These are phyloP conservation scores for Sclerotinia trifoliorum DNA, from an alignment of 2,329 filamentous ascomycete genomes.

Conservation along the genomic window DNA sequence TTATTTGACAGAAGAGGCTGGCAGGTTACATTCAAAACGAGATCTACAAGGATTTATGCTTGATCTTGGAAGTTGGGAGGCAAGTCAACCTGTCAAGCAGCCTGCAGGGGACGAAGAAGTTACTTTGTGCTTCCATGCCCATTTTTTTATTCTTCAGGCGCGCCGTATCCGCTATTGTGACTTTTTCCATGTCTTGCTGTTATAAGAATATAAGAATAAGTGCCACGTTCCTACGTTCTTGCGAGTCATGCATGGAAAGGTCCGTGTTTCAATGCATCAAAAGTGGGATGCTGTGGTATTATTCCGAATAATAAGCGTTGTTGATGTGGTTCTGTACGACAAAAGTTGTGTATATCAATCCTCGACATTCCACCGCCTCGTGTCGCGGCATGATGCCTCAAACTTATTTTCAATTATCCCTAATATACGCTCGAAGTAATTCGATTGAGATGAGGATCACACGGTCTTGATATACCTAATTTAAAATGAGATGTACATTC, in stretches of 20 bases:
- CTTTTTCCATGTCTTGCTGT: constrained; percentile 16
- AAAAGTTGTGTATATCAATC: constrained; percentile 19
- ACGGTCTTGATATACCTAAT: not conserved
- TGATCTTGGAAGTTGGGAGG: constrained; percentile 6
- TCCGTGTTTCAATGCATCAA: constrained; percentile 21
- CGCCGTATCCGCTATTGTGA: constrained; percentile 20
- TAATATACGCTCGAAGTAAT: not conserved
- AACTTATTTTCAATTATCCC: not conserved
- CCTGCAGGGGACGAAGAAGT: constrained; percentile 8
- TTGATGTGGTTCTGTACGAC: constrained; percentile 10
- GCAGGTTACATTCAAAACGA: constrained; percentile 14
- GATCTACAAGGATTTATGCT: constrained; percentile 22
- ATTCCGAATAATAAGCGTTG: not conserved
- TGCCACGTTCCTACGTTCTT: constrained; percentile 18
- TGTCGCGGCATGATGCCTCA: not conserved
- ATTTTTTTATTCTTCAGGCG: constrained; percentile 20
- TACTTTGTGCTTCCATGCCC: constrained; percentile 12
- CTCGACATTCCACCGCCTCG: constrained; percentile 13
- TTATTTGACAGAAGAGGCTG: constrained; percentile 14
- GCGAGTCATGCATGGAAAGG: constrained; percentile 22
- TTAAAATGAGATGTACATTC: constrained; percentile 4
- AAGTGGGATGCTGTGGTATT: constrained; percentile 17
- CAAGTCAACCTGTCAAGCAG: constrained; percentile 19
- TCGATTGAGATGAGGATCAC: not conserved
- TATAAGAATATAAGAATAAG: constrained; percentile 12